Evolutionary conservation across 2,329 filamentous ascomycete species (phyloP).

Genomic region (Xylariales sp.): DNA sequence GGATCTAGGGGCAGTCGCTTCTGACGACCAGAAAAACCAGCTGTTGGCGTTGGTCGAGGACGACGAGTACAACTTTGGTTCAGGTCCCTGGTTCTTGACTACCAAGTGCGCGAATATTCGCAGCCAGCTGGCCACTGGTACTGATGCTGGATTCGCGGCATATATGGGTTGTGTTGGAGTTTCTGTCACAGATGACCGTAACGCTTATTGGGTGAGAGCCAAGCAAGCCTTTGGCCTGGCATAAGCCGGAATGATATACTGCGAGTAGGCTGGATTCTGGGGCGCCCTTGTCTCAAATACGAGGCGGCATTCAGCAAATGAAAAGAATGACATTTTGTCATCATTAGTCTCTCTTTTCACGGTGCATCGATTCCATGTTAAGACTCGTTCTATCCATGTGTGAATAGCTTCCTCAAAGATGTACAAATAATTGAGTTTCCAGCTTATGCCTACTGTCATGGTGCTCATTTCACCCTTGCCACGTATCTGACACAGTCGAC

Average conservation of each 20-base stretch:
- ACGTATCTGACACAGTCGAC: conserved; percentile 18
- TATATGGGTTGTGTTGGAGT: conserved; percentile 48
- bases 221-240: conserved; percentile 44
- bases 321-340: too few species aligned
- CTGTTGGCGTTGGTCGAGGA: conserved; percentile 40
- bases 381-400: too few species aligned
- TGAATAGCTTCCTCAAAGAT: too few species aligned
- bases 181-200: conserved; percentile 25
- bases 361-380: too few species aligned
- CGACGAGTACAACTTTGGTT: conserved; percentile 51
- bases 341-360: too few species aligned
- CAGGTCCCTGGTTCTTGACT: conserved; percentile 46
- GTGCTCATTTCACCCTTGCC: conserved; percentile 16
- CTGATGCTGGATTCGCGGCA: conserved; percentile 35
- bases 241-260: conserved; percentile 11
- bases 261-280: too few species aligned
- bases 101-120: conserved; percentile 37
- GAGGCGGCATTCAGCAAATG: too few species aligned
- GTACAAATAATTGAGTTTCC: too few species aligned
- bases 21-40: conserved; percentile 29
- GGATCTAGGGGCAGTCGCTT: conserved; percentile 22
- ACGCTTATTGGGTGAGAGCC: conserved; percentile 38
- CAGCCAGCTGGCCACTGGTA: conserved; percentile 27
- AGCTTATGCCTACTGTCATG: too few species aligned
- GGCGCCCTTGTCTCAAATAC: too few species aligned